Base-by-base conservation (phyloP, 768 basidiomycete genomes). In the Daedaleopsis sinensis region DNA sequence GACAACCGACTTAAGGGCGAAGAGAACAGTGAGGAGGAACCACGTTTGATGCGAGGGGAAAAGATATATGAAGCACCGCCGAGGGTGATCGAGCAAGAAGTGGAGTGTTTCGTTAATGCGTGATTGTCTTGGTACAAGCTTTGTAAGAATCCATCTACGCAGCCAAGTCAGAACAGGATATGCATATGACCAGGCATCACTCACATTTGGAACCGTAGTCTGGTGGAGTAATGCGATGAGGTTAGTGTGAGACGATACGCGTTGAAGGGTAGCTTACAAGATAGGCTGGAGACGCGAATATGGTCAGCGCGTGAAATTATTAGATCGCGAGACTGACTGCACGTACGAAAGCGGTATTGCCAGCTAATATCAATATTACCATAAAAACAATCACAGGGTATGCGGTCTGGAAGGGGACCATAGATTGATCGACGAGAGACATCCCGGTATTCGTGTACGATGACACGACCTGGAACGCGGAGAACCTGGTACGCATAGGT, bases 41-140 rank as follows among this genome's bases (percentile, higher is more conserved):
- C 94, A 94, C 3, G 95, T 97, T 70, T 97, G 95, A 68, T 95
- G 93, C 0, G 93, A 88, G 0, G 94, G 94, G 67, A 96, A 96
- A 10, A 96, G 82, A 71, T 94, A 92, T 12, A 94, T 84, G 69
- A 91, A 96, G 73, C 94, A 96, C 63, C 93, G 85, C 12, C 96
- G 86, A 13, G 96, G 96, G 71, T 98, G 96, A 68, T 98, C 94
- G 10, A 99, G 83, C 9, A 99, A 84, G 72, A 98, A 99, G 57
- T 88, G 89, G 1, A 97, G 78, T 0, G 94, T 93, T 74, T 96
- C 93, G 50, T 85, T 77, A 0, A 86, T 68, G 0, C 86, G 83
- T 15, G 93, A 93, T 0, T 73, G 68, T 1, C 67, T 68, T 6
- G 87, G 85, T 21, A 89, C 81, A 6, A 84, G 47, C 71, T 90